Percentiles rank a stretch among this genome's conserved stretches.
Conservation (phyloP, 75 land plant genomes). For the Chamaecyparis obtusa region DNA sequence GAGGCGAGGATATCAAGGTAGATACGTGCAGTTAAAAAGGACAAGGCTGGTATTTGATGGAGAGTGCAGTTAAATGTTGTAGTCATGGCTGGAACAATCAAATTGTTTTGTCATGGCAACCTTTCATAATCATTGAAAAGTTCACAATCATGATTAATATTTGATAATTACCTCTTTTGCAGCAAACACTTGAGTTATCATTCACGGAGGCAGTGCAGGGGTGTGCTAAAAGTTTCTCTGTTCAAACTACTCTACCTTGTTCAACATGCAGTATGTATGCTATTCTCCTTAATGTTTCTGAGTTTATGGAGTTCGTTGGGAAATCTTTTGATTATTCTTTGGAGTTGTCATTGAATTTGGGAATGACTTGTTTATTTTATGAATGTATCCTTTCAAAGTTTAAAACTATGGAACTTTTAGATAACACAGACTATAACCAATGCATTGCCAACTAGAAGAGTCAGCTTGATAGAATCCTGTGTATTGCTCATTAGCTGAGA, state of each 20-base stretch:
- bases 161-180: constrained; percentile 3
- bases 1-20: constrained; percentile 68
- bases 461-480: background rate
- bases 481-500: background rate
- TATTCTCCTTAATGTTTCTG: background rate
- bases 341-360: background rate
- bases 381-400: background rate
- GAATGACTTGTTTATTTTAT: constrained; percentile 10
- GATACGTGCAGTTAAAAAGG: background rate
- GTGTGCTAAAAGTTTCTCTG: constrained; percentile 66
- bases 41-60: background rate
- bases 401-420: background rate
- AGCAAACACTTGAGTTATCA: constrained; percentile 75
- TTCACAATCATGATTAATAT: background rate
- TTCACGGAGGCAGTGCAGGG: constrained; percentile 99
- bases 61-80: background rate
- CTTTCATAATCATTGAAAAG: background rate
- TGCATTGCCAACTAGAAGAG: background rate
- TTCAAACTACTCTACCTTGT: constrained; percentile 64
- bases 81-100: background rate
- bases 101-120: background rate
- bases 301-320: background rate
- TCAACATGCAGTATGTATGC: constrained; percentile 69
- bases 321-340: background rate
- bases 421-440: background rate